Base-by-base conservation (phyloP, 129 eudicot genomes). In the Cynara cardunculus region DNA sequence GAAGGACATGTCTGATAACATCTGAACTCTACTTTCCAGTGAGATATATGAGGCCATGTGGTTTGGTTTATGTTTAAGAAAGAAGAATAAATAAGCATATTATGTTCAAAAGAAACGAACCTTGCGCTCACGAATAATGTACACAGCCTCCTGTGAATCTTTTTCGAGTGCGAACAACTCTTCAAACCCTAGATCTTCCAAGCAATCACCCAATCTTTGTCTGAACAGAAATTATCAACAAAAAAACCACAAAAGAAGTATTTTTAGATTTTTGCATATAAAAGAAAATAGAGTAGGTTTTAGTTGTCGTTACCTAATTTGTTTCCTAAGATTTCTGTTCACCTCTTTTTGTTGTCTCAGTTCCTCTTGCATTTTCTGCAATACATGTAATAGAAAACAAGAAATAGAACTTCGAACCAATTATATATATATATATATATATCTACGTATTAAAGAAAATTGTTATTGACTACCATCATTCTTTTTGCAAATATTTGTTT, bases 181-280 rank as follows among this genome's bases (percentile, higher is more conserved):
- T 18, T 91, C 87, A 53, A 84, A 89, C 34, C 85, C 82, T 70
- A 86, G 68, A 83, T 85, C 88, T 18, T 91, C 85, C 91, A 93
- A 86, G 83, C 92, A 74, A 86, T 93, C 96, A 4, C 98, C 98
- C 89, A 86, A 85, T 87, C 96, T 87, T 72, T 85, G 96, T 87
- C 96, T 93, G 24, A 76, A 67, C 5, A 68, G 6, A 41, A 27
- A 9, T 62, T 67, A 67, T 21, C 27, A 78, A 68, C 26, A 37
- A 35, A 28, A 66, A 8, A 27, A 66, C 21, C 59, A 6, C 10
- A 73, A 73, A 27, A 44, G 49, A 27, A 26, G 19, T 35, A 18
- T 65, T 56, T 7, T 2, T 2, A n/a, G n/a, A 22, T 13, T 25
- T 13, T 71, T 71, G 10, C 10, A 31, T 49, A 30, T 31, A 24